Evolutionary conservation across 1,139 yeast species (phyloP).

Genomic region (Hansenula lynferdii): DNA sequence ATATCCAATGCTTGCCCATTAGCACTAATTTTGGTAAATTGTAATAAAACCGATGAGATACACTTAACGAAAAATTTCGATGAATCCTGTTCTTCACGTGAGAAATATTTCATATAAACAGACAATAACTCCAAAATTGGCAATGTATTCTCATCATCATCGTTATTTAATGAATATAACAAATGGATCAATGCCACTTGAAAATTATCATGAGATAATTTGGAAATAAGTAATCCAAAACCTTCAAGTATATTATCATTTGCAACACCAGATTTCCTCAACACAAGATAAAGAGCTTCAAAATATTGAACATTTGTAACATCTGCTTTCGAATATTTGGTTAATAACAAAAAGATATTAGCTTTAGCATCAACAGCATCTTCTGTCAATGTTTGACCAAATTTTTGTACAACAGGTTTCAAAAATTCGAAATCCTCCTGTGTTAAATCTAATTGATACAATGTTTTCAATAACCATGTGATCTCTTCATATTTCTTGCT

Average conservation of each 20-base stretch:
- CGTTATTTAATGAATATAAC: slow-evolving; percentile 16
- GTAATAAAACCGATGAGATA: slow-evolving; percentile 22
- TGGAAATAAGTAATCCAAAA: slow-evolving; percentile 2
- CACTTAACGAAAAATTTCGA: slow-evolving; percentile 22
- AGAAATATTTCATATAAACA: slow-evolving; percentile 12
- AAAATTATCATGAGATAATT: slow-evolving; percentile 12
- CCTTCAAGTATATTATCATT: slow-evolving; percentile 9
- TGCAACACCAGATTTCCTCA: slow-evolving; percentile 21
- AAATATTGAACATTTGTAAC: slow-evolving; percentile 17
- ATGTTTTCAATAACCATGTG: slow-evolving; percentile 18
- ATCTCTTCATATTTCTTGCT: slow-evolving; percentile 1
- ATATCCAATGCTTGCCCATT: slow-evolving; percentile 7
- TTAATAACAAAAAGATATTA: slow-evolving; percentile 28
- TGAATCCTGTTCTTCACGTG: slow-evolving; percentile 16
- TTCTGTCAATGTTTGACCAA: slow-evolving; percentile 7
- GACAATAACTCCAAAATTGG: slow-evolving; percentile 18
- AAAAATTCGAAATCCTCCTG: slow-evolving; percentile 7
- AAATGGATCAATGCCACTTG: slow-evolving; percentile 17
- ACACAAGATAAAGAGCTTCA: slow-evolving; percentile 28
- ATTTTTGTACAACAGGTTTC: slow-evolving; percentile 6
- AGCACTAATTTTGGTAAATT: slow-evolving; percentile 7
- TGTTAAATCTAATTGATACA: slow-evolving; percentile 12
- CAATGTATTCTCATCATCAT: slow-evolving; percentile 1
- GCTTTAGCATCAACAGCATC: slow-evolving; percentile 14
- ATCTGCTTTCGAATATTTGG: slow-evolving; percentile 16